phyloP scores from a whole-genome alignment of 768 basidiomycete genomes.

The Amanita fuliginea region DNA sequence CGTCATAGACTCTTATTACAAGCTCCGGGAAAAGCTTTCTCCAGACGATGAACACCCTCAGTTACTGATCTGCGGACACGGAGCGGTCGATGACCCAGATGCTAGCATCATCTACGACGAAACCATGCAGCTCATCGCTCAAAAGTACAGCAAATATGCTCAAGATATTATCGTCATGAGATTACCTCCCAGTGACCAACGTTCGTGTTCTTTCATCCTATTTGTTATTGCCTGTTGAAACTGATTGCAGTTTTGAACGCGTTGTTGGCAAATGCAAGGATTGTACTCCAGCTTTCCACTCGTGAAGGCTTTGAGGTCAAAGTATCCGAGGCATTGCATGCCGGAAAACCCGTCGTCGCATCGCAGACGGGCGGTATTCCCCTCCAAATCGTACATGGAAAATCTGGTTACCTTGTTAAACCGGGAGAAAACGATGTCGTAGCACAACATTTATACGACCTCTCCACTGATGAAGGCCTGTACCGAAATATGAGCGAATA shows the following conservation, averaged over 20 bases:
- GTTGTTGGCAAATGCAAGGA: slow-evolving; percentile 80
- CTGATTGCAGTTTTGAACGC: slow-evolving; percentile 62
- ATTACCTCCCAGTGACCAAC: slow-evolving; percentile 74
- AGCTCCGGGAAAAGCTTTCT: slow-evolving; percentile 62
- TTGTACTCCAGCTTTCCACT: slow-evolving; percentile 84
- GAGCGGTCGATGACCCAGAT: slow-evolving; percentile 91
- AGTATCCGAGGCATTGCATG: slow-evolving; percentile 89
- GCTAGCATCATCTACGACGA: slow-evolving; percentile 87
- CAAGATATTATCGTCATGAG: slow-evolving; percentile 70
- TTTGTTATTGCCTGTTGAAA: not conserved
- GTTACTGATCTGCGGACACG: slow-evolving; percentile 79
- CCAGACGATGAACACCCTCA: slow-evolving; percentile 54
- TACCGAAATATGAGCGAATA: slow-evolving; percentile 54
- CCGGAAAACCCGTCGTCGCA: slow-evolving; percentile 80
- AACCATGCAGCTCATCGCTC: slow-evolving; percentile 48
- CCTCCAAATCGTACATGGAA: slow-evolving; percentile 79
- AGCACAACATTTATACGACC: slow-evolving; percentile 63
- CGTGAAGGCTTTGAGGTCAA: slow-evolving; percentile 98
- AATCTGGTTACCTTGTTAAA: slow-evolving; percentile 78
- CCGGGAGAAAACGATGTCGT: slow-evolving; percentile 69
- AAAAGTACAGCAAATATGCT: slow-evolving; percentile 40
- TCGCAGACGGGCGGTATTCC: slow-evolving; percentile 88
- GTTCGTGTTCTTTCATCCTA: slow-evolving; percentile 28
- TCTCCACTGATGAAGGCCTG: slow-evolving; percentile 64
- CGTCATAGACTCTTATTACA: slow-evolving; percentile 80